Percentiles rank a stretch among this genome's conserved stretches.
Evolutionary conservation across 331 rosid genomes (phyloP).

Genomic region (Prunus yedoensis): DNA sequence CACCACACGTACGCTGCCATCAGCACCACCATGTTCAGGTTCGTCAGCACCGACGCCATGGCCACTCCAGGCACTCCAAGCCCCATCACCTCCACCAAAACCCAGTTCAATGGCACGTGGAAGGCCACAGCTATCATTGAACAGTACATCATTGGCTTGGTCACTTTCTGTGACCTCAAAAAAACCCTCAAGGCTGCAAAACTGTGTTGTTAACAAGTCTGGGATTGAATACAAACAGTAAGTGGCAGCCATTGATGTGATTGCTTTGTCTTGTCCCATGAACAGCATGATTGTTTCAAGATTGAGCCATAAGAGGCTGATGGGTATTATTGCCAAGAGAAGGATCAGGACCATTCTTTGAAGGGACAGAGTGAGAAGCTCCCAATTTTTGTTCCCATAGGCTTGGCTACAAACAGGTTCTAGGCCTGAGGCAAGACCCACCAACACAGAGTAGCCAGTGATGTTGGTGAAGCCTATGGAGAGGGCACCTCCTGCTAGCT

Average conservation of each 20-base stretch:
- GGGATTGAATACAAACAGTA: conserved; percentile 83
- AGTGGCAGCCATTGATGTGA: conserved; percentile 66
- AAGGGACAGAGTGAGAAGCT: conserved; percentile 64
- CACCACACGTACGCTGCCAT: conserved; percentile 70
- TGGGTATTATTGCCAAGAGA: conserved; percentile 62
- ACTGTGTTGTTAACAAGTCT: conserved; percentile 67
- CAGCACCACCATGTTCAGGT: conserved; percentile 66
- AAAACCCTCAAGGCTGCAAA: conserved; percentile 74
- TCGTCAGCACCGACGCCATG: conserved; percentile 80
- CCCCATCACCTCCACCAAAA: conserved; percentile 48
- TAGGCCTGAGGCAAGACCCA: conserved; percentile 86
- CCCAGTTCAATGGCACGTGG: conserved; percentile 72
- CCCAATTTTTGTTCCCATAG: conserved; percentile 75
- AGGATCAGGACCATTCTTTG: conserved; percentile 87
- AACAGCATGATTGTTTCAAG: conserved; percentile 66
- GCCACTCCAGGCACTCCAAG: conserved; percentile 86
- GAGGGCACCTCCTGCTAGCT: conserved; percentile 96
- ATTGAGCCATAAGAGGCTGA: conserved; percentile 69
- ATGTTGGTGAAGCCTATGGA: conserved; percentile 95
- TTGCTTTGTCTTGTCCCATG: conserved; percentile 70
- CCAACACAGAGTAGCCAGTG: conserved; percentile 92
- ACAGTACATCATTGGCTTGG: conserved; percentile 88
- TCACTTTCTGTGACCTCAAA: conserved; percentile 72
- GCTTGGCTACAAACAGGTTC: conserved; percentile 95
- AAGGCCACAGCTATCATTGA: conserved; percentile 61